Evolutionary conservation across 192 early-diverging fungal genomes (phyloP), one percentile per base, ranked within the genome.

Genomic region (Chytriomyces hyalinus): DNA sequence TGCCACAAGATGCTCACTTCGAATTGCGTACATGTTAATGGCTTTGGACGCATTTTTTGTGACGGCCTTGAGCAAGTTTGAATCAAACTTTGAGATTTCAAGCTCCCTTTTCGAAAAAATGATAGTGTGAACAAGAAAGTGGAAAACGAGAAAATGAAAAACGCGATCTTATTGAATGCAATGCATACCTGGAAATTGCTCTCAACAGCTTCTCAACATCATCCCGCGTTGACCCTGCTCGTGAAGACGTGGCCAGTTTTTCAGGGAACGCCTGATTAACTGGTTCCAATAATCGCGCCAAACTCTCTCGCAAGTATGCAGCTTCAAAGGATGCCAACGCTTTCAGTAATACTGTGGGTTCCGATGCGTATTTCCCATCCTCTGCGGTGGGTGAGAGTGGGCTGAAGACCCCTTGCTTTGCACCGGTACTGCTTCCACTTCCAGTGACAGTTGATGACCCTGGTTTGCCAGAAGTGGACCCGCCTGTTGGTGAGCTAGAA

Each of bases 41-140:
- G 90, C 85, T 72, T 90, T 91, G 36, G 77, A 66, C 5, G 80
- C 85, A 73, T 92, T 91, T 28, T 86, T 86, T 6, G 84, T 73
- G 0, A 92, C 82, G 13, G 80, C 60, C 65, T 84, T 78, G 10
- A 89, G 24, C 13, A 93, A 70, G 15, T 81, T 67, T 5, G 80
- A 64, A 72, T 92, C 92, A 77, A 93, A 90, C 70, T 90, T 91
- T 3, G 86, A 89, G 28, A 80, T 83, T 49, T 92, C 89, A 43
- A 93, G 73, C 75, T 93, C 92, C 60, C 90, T 91, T 65, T 17
- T 77, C 4, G n/a, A 50, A 0, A 0, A 49, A 80, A 36, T 36
- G 36, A 36, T 1, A 36, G 36, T 36, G 36, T 36, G 28, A 24
- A 70, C 8, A 7, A 70, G n/a, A 36, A 2, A 3, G n/a, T 57